These are phyloP conservation scores for Solanum acaule DNA, from an alignment of 257 asterid species.

Conservation along the genomic window DNA sequence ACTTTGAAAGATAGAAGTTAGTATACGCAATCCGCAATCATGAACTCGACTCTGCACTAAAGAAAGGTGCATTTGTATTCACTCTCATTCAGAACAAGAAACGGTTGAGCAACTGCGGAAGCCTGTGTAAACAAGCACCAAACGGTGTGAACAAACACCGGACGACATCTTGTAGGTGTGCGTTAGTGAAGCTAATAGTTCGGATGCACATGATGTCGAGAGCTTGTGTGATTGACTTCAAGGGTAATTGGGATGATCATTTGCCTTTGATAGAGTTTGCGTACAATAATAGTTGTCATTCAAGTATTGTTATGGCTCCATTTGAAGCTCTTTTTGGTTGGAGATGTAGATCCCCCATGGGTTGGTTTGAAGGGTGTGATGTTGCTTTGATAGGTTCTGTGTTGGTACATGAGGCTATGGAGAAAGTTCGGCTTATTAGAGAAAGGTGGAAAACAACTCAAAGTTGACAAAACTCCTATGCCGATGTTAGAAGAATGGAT, in stretches of 20 bases:
- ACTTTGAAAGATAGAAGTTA: no score
- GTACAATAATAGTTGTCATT: background rate
- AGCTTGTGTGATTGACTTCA: background rate
- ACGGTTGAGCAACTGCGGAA: no score
- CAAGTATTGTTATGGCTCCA: background rate
- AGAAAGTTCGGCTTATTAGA: background rate
- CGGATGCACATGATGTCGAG: background rate
- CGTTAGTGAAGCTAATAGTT: no score
- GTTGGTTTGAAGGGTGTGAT: background rate
- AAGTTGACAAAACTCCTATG: background rate
- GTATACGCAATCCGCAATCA: no score
- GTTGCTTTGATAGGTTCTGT: background rate
- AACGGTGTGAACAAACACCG: no score
- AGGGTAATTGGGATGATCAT: background rate
- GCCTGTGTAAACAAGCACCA: no score
- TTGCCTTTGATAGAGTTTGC: background rate
- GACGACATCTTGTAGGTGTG: no score
- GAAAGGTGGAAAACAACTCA: no score
- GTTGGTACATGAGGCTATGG: background rate
- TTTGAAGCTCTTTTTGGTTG: background rate
- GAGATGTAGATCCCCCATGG: background rate
- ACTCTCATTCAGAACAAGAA: no score
- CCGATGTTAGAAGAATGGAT: background rate
- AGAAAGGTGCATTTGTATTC: no score
- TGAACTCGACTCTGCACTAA: no score